Percentiles rank a stretch among this genome's conserved stretches.
These are phyloP conservation scores for Pythium myriotylum DNA, from an alignment of 352 stramenopile species.

Conservation along the genomic window DNA sequence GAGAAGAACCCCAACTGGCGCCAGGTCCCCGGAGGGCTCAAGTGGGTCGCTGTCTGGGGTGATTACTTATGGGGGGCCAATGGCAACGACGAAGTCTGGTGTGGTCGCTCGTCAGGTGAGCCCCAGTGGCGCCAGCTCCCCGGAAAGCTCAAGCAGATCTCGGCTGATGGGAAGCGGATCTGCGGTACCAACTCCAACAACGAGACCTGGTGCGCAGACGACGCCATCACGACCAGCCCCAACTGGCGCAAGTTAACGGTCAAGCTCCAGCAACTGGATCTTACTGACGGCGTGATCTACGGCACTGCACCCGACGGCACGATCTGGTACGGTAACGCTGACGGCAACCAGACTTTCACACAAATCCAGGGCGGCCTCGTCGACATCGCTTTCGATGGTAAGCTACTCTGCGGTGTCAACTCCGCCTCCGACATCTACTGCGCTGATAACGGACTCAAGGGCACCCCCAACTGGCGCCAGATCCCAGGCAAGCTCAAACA, in stretches of 20 bases:
- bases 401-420: constrained; percentile 29
- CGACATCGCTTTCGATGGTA: constrained; percentile 32
- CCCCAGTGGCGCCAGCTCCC: constrained; percentile 23
- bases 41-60: constrained; percentile 26
- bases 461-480: constrained; percentile 16
- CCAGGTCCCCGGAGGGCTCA: constrained; percentile 14
- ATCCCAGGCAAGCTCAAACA: constrained; percentile 18
- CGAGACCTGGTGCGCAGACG: constrained; percentile 31
- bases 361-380: constrained; percentile 14
- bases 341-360: constrained; percentile 21
- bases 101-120: constrained; percentile 1
- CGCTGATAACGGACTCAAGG: constrained; percentile 15
- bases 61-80: constrained; percentile 29
- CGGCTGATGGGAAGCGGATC: constrained; percentile 38
- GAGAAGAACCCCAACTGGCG: constrained; percentile 15
- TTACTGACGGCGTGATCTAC: constrained; percentile 32
- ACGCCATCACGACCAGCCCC: constrained; percentile 21
- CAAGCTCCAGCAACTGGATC: constrained; percentile 27
- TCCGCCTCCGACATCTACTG: constrained; percentile 16
- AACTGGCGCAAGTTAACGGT: constrained; percentile 35
- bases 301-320: constrained; percentile 10
- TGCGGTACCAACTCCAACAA: constrained; percentile 27
- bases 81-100: constrained; percentile 25
- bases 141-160: constrained; percentile 29
- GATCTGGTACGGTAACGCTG: constrained; percentile 29